These are phyloP conservation scores for Rhododendron vialii DNA, from an alignment of 148 eudicot species.

Conservation along the genomic window DNA sequence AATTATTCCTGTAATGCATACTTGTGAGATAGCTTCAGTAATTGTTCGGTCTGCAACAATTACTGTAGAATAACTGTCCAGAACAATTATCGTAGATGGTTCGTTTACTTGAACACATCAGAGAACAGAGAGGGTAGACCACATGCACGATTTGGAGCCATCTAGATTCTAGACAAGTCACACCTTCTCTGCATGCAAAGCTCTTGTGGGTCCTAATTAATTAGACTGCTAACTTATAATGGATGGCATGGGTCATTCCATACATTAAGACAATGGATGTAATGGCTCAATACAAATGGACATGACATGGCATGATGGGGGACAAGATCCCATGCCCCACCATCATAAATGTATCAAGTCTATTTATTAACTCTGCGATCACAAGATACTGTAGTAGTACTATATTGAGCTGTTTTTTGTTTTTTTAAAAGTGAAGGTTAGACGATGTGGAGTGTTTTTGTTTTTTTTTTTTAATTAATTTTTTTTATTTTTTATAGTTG, in stretches of 20 bases:
- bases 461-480: too few species aligned
- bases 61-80: too few species aligned
- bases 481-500: too few species aligned
- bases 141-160: not conserved
- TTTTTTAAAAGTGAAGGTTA: not conserved
- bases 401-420: not conserved
- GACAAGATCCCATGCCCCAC: not conserved
- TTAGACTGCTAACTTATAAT: not conserved
- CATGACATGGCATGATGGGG: not conserved
- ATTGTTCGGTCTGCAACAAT: not conserved
- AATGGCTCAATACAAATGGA: not conserved
- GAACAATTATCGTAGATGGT: not conserved
- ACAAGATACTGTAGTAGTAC: not conserved
- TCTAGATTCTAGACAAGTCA: not conserved
- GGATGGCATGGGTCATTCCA: conserved; percentile 5
- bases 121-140: not conserved
- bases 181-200: not conserved
- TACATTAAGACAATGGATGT: not conserved
- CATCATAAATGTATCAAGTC: not conserved
- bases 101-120: not conserved
- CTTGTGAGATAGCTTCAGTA: not conserved
- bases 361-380: not conserved
- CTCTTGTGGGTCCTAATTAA: not conserved
- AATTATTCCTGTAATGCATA: too few species aligned
- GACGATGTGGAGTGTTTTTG: too few species aligned